phyloP scores from a whole-genome alignment of 352 stramenopile genomes.

The Phytophthora litchii region DNA sequence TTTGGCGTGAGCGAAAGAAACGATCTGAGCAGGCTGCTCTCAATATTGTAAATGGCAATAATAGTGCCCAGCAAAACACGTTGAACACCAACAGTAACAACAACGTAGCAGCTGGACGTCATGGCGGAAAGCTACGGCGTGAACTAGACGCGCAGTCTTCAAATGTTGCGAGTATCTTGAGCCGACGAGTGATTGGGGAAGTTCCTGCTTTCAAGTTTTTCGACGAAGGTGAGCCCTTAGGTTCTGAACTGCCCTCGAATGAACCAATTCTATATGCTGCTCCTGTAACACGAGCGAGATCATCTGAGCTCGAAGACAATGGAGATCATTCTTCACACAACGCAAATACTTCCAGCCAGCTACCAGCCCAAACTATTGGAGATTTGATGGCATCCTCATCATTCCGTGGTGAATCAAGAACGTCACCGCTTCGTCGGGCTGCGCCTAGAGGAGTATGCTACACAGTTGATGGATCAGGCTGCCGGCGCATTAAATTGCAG shows the following conservation, averaged over 20 bases:
- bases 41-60: constrained; percentile 53
- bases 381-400: constrained; percentile 26
- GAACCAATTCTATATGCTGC: constrained; percentile 6
- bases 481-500: constrained; percentile 77
- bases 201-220: constrained; percentile 85
- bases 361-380: constrained; percentile 14
- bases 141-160: constrained; percentile 63
- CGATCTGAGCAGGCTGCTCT: constrained; percentile 53
- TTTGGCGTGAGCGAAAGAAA: constrained; percentile 66
- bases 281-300: neutral
- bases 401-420: constrained; percentile 13
- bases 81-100: constrained; percentile 12
- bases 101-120: constrained; percentile 14
- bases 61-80: constrained; percentile 12
- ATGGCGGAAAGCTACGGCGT: constrained; percentile 52
- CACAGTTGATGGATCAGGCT: constrained; percentile 63
- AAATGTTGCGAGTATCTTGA: constrained; percentile 79
- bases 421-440: constrained; percentile 12
- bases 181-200: constrained; percentile 70
- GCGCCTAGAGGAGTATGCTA: constrained; percentile 69
- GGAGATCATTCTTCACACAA: neutral
- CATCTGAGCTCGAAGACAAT: neutral
- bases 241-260: neutral
- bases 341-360: neutral
- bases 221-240: constrained; percentile 38